Percentiles rank a stretch among this genome's conserved stretches.
Conservation (phyloP, 2,329 filamentous ascomycete species). For the Pseudogymnoascus sp. region DNA sequence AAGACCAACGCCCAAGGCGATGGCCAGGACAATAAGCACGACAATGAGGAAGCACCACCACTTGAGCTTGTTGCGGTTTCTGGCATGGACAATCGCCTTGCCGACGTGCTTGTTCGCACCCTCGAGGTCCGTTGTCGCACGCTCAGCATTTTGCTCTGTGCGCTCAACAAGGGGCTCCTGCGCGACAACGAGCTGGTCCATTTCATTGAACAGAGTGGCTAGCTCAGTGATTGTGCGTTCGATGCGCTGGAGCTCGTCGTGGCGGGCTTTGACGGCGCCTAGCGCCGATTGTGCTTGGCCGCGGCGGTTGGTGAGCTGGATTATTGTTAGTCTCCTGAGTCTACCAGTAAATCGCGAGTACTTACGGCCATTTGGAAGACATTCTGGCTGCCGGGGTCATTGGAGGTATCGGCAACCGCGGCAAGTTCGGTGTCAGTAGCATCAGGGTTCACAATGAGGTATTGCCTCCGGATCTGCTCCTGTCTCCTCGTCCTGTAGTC, state of each 20-base stretch:
- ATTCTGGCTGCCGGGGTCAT: conserved; percentile 71
- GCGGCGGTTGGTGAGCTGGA: conserved; percentile 51
- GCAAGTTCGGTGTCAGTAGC: conserved; percentile 63
- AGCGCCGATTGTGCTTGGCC: conserved; percentile 67
- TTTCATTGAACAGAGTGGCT: conserved; percentile 62
- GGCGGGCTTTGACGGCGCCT: conserved; percentile 70
- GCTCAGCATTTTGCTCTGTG: conserved; percentile 57
- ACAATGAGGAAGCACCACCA: conserved; percentile 67
- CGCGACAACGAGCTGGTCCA: conserved; percentile 65
- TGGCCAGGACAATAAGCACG: conserved; percentile 49
- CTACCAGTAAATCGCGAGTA: conserved; percentile 18
- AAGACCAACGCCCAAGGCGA: conserved; percentile 44
- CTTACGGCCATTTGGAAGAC: conserved; percentile 76
- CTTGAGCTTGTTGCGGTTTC: conserved; percentile 65
- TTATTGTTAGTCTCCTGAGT: conserved; percentile 2
- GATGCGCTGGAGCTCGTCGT: conserved; percentile 76
- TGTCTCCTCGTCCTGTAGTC: conserved; percentile 64
- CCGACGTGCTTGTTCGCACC: conserved; percentile 63
- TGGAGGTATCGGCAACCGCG: conserved; percentile 61
- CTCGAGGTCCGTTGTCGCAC: conserved; percentile 59
- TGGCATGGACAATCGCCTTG: conserved; percentile 59
- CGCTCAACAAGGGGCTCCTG: conserved; percentile 59
- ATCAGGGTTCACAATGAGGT: conserved; percentile 73
- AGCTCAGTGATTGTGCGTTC: conserved; percentile 68
- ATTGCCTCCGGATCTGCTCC: conserved; percentile 73